Base-by-base conservation (phyloP, 192 early-diverging fungal genomes). In the Geranomyces variabilis region DNA sequence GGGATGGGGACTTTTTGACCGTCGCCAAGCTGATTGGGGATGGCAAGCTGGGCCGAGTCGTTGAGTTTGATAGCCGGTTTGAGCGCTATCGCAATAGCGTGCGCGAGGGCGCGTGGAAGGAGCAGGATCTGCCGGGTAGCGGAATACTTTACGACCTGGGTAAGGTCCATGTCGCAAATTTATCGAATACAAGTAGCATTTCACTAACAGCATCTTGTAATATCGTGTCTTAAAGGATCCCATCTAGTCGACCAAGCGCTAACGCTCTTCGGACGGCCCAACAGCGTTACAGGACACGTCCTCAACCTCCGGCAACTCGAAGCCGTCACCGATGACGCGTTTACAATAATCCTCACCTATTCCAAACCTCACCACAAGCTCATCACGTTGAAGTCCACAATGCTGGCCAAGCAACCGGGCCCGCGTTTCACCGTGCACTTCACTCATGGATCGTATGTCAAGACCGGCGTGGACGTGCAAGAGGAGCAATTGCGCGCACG, bases 1-100 rank as follows among this genome's bases (percentile, higher is more conserved):
- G 88, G 88, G 92, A 93, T 77, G 91, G 90, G 45, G 92, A 93
- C 79, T 93, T 92, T 70, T 75, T 90, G 58, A 93, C 92, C 0
- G 79, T 91, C 24, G 83, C 87, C 66, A 77, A 84, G 19, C 75
- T 93, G 12, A 74, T 92, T 21, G 33, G 10, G 33, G 68, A 78
- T 9, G 81, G 84, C 0, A 75, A 76, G 0, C 64, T 93, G 43
- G 92, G 92, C 17, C 77, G 84, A 51, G 75, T 93, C 5, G 91
- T 91, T 17, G 88, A 89, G 68, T 83, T 90, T 55, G 91, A 93
- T 64, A 87, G 83, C 48, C 84, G 87, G 26, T 91, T 91, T 71
- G 92, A 93, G 65, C 79, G 92, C 26, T 92, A 89, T 79, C 83
- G 92, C 17, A 84, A 84, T 55, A 83, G 79, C 56, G 78, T 79